Percentiles rank a stretch among this genome's conserved stretches.
Conservation (phyloP, 1,284 basidiomycete genomes). For the Ganoderma sp. region DNA sequence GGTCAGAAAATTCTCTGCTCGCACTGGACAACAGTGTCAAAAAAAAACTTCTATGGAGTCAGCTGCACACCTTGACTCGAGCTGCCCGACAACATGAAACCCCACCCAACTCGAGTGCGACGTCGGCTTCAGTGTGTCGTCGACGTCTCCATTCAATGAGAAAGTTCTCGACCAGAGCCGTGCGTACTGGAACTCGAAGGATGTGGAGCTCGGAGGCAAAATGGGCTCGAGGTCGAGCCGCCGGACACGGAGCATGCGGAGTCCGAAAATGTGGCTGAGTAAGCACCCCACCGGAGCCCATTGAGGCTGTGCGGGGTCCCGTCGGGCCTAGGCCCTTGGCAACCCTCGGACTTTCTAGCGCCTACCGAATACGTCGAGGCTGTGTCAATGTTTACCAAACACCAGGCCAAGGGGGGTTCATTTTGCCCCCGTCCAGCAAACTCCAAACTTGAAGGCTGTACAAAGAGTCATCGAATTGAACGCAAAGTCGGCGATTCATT, state of each 20-base stretch:
- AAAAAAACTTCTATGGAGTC: neutral
- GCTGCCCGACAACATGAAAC: neutral
- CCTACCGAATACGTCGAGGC: neutral
- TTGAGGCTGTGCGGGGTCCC: neutral
- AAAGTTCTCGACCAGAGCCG: neutral
- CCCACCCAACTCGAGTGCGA: neutral
- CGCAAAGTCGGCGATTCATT: neutral
- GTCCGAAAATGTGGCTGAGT: conserved; percentile 1
- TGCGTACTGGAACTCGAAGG: neutral
- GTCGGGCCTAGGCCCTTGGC: neutral
- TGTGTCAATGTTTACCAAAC: conserved; percentile 4
- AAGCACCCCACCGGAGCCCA: neutral
- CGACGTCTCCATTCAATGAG: neutral
- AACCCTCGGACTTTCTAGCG: neutral
- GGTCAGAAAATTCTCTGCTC: neutral
- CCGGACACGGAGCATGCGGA: neutral
- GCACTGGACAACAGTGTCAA: neutral
- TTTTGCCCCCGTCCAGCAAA: neutral
- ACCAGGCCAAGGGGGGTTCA: neutral
- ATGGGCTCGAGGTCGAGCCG: neutral
- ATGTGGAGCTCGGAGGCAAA: neutral
- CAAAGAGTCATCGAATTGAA: neutral
- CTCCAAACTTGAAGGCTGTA: neutral
- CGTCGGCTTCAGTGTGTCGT: neutral
- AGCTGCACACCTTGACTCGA: conserved; percentile 6